phyloP scores from a whole-genome alignment of 164 flowering plant genomes.

The Akebia trifoliata region DNA sequence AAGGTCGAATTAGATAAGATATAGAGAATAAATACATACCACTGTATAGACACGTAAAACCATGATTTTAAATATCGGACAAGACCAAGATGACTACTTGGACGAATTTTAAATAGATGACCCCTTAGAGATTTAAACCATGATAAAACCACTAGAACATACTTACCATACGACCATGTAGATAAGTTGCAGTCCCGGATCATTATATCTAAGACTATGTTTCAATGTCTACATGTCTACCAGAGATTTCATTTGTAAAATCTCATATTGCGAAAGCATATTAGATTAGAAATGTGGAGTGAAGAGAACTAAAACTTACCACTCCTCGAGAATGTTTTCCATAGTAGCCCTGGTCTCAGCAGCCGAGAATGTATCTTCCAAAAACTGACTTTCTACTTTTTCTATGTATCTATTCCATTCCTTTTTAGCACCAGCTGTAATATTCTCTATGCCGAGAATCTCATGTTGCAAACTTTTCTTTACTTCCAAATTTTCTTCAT shows the following conservation, averaged over 20 bases:
- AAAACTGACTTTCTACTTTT: slow-evolving; percentile 38
- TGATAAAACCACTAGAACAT: too few species aligned
- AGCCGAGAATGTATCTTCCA: slow-evolving; percentile 48
- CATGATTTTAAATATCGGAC: too few species aligned
- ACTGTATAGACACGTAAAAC: too few species aligned
- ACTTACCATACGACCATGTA: too few species aligned
- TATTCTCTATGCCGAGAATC: slow-evolving; percentile 43
- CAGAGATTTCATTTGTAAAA: neutral
- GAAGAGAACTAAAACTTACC: slow-evolving; percentile 34
- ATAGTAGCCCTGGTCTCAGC: slow-evolving; percentile 37
- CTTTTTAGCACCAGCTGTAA: slow-evolving; percentile 34
- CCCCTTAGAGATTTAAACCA: too few species aligned
- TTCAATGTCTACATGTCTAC: neutral
- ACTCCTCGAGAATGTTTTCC: slow-evolving; percentile 42
- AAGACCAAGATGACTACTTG: too few species aligned
- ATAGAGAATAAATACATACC: too few species aligned
- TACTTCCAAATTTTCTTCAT: slow-evolving; percentile 32
- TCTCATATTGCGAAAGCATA: neutral
- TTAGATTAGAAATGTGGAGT: neutral
- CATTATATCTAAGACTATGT: too few species aligned
- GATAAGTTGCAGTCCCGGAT: too few species aligned
- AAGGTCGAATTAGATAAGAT: too few species aligned
- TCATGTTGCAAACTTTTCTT: slow-evolving; percentile 38
- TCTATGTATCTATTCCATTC: slow-evolving; percentile 39
- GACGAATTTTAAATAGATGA: too few species aligned